Percentiles rank a stretch among this genome's conserved stretches.
Conservation (phyloP, 495 filamentous ascomycete genomes). For the Hypomontagnella monticulosa region DNA sequence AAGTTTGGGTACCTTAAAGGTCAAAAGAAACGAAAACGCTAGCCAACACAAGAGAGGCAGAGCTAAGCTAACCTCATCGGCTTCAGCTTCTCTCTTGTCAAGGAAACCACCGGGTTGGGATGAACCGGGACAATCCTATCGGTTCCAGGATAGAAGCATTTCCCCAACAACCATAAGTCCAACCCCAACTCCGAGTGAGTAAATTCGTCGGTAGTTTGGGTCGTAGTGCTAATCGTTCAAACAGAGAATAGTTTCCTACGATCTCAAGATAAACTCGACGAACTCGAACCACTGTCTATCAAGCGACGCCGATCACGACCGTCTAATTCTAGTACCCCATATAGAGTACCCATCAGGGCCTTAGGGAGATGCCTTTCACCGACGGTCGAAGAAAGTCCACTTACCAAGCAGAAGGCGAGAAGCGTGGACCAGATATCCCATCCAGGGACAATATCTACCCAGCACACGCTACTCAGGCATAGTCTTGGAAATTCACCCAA, state of each 20-base stretch:
- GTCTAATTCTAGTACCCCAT: constrained; percentile 33
- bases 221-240: constrained; percentile 1
- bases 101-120: constrained; percentile 47
- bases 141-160: constrained; percentile 6
- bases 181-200: constrained; percentile 40
- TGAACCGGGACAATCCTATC: constrained; percentile 12
- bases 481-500: background rate
- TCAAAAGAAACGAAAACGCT: constrained; percentile 18
- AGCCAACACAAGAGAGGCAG: constrained; percentile 1
- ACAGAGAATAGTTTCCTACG: constrained; percentile 15
- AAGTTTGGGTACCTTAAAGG: constrained; percentile 47
- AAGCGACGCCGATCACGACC: constrained; percentile 43
- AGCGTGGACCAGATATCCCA: constrained; percentile 3
- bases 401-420: background rate
- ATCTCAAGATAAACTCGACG: background rate
- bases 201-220: background rate
- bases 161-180: constrained; percentile 46
- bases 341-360: constrained; percentile 26
- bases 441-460: background rate
- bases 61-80: constrained; percentile 31
- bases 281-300: constrained; percentile 9
- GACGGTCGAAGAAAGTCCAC: constrained; percentile 46
- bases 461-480: background rate
- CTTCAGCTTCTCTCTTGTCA: constrained; percentile 42
- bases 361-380: constrained; percentile 45